Base-by-base conservation (phyloP, 495 filamentous ascomycete genomes). In the Penicillium malachiteum region DNA sequence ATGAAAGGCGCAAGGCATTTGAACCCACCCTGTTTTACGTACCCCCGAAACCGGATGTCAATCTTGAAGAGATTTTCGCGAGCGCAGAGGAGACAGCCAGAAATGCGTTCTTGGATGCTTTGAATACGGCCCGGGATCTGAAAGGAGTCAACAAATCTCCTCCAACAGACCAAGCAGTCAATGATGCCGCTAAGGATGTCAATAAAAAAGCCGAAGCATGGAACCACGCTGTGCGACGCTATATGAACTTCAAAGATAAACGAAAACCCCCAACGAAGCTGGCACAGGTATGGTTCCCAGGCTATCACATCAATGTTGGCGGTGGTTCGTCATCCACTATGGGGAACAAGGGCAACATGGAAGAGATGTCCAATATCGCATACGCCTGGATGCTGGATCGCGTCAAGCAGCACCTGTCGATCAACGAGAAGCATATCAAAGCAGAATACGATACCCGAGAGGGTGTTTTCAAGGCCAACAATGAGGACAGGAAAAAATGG, bases 1-100 rank as follows among this genome's bases (percentile, higher is more conserved):
- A 87, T 44, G 84, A 86, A 61, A 58, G 67, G 7, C 73, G 83
- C 5, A 67, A 65, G 3, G 70, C 81, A 6, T 86, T 84, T 57
- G 50, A 64, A 8, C 83, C 84, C 0, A 77, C 80, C 3, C 51
- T 87, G 6, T 87, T 81, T 79, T 71, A 78, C 67, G 60, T 76
- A 8, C 41, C 41, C 37, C 66, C 72, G 26, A 67, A 55, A 7
- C 40, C 46, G 31, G 48, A 21, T 17, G 51, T 35, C 3, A 54
- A 54, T 1, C 21, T 26, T 2, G 13, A 39, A 14, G 55, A 58
- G 10, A 34, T 62, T 39, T 42, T 63, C 14, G 46, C 57, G 35
- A 50, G 50, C 3, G 50, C 54, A 38, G 46, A 47, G 11, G 8
- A 26, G 13, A 6, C 50, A 31, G 41, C 40, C 12, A 45, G 51